Conservation (phyloP, 2,329 filamentous ascomycete species). For the Didymellaceae sp. region DNA sequence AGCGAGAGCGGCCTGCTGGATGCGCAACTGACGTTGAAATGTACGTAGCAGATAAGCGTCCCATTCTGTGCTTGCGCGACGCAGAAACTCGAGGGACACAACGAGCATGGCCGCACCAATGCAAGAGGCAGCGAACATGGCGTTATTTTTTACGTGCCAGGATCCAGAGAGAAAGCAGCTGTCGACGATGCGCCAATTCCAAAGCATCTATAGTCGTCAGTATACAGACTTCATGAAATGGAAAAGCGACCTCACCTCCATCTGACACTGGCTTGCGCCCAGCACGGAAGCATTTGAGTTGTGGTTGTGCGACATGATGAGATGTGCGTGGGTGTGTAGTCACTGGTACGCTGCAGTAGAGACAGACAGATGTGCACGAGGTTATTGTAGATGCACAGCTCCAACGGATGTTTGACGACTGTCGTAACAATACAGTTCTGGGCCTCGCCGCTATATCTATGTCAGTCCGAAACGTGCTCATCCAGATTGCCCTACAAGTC, state of each 20-base stretch:
- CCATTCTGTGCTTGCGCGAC: conserved; percentile 74
- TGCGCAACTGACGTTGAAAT: conserved; percentile 49
- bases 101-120: conserved; percentile 79
- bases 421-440: background rate
- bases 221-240: background rate
- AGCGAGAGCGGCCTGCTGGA: conserved; percentile 30
- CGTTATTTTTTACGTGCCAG: conserved; percentile 73
- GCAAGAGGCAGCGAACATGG: conserved; percentile 80
- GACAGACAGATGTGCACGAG: background rate
- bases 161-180: conserved; percentile 71
- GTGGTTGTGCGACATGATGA: conserved; percentile 25
- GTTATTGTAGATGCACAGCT: background rate
- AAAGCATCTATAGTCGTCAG: conserved; percentile 69
- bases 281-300: conserved; percentile 16
- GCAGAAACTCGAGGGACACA: conserved; percentile 73
- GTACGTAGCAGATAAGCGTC: conserved; percentile 69
- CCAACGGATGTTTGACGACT: conserved; percentile 1
- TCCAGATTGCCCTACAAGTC: conserved; percentile 9
- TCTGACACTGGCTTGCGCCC: conserved; percentile 45
- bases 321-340: background rate
- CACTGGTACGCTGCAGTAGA: conserved; percentile 5
- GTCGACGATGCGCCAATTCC: conserved; percentile 79
- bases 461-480: conserved; percentile 14
- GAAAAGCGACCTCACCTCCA: conserved; percentile 43
- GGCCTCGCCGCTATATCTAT: conserved; percentile 15